These are phyloP conservation scores for Macrophomina phaseolina DNA, from an alignment of 2,329 filamentous ascomycete species.

Conservation along the genomic window DNA sequence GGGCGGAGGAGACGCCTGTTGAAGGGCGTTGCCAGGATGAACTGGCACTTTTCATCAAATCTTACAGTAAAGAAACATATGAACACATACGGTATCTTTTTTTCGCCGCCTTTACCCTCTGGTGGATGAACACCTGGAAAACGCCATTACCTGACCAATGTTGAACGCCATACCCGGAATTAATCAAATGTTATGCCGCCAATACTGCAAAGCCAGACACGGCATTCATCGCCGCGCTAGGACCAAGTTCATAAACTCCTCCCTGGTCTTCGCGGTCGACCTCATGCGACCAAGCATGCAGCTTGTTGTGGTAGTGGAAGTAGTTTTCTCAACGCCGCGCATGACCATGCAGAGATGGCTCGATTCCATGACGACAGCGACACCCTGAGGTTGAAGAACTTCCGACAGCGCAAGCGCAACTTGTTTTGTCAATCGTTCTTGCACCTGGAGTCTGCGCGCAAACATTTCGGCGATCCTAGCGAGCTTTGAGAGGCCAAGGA, in stretches of 20 bases:
- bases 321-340: constrained; percentile 95
- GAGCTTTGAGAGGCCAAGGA: constrained; percentile 94
- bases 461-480: constrained; percentile 98
- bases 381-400: constrained; percentile 89
- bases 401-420: constrained; percentile 94
- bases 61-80: constrained; percentile 18
- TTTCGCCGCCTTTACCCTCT: constrained; percentile 21
- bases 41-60: constrained; percentile 17
- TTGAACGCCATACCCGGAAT: constrained; percentile 6
- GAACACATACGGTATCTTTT: constrained; percentile 24
- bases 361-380: constrained; percentile 97
- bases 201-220: neutral
- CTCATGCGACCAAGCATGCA: constrained; percentile 98
- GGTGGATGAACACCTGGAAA: constrained; percentile 27
- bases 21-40: constrained; percentile 18
- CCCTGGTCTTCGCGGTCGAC: constrained; percentile 87
- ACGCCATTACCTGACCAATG: constrained; percentile 21
- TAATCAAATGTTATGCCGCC: neutral
- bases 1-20: constrained; percentile 15
- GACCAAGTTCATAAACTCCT: constrained; percentile 86
- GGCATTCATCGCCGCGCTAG: constrained; percentile 9
- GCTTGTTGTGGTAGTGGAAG: constrained; percentile 86
- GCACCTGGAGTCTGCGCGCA: constrained; percentile 88
- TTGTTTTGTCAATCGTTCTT: constrained; percentile 95
- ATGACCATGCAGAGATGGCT: constrained; percentile 98